Evolutionary conservation across 352 stramenopile species (phyloP).

Genomic region (Phytophthora ramorum): DNA sequence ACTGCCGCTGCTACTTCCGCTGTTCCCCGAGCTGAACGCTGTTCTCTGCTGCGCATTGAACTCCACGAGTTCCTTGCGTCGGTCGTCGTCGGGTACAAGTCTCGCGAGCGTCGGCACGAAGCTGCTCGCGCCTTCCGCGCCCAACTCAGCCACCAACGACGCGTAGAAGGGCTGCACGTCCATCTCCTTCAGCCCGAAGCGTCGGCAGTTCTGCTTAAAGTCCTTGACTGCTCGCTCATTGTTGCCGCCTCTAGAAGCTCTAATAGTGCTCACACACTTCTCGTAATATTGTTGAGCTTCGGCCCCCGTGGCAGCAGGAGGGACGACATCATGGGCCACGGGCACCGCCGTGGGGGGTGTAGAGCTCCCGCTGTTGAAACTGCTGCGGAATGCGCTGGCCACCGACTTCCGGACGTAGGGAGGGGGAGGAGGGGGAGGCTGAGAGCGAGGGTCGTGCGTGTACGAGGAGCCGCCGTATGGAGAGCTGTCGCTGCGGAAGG

Average conservation of each 20-base stretch:
- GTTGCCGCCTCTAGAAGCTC: conserved; percentile 48
- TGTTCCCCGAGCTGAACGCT: background rate
- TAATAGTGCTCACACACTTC: conserved; percentile 64
- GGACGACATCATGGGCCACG: conserved; percentile 42
- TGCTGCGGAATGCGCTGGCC: conserved; percentile 35
- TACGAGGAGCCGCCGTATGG: conserved; percentile 25
- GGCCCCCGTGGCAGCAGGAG: conserved; percentile 49
- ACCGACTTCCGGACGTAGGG: conserved; percentile 25
- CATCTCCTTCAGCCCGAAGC: conserved; percentile 63
- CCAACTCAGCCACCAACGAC: conserved; percentile 59
- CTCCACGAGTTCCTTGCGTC: conserved; percentile 57
- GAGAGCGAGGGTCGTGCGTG: conserved; percentile 17
- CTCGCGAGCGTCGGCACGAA: conserved; percentile 62
- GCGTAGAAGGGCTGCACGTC: conserved; percentile 61
- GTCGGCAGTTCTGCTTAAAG: conserved; percentile 74
- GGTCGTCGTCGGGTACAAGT: conserved; percentile 61
- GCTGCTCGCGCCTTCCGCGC: conserved; percentile 37
- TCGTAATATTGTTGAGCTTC: conserved; percentile 70
- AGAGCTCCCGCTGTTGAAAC: conserved; percentile 17
- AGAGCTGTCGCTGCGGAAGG: conserved; percentile 34
- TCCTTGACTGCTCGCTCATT: conserved; percentile 64
- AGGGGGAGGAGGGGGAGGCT: conserved; percentile 21
- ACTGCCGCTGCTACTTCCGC: conserved; percentile 19
- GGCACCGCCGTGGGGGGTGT: conserved; percentile 21
- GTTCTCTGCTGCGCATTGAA: conserved; percentile 51